Evolutionary conservation across 352 stramenopile species (phyloP).

Genomic region (Globisporangium apiculatum): DNA sequence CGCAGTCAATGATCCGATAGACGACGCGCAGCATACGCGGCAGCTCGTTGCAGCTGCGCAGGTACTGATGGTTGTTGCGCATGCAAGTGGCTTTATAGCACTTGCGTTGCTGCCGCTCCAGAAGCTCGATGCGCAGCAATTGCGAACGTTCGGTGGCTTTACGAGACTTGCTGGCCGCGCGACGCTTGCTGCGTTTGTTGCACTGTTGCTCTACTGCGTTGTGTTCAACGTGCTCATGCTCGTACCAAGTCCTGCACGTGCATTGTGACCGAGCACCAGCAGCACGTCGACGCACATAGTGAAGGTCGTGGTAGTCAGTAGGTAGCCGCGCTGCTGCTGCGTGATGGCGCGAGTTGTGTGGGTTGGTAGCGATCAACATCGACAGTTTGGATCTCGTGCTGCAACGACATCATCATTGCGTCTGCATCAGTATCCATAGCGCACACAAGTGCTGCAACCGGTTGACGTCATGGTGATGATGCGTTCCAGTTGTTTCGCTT

Average conservation of each 20-base stretch:
- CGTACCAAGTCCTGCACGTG: constrained; percentile 12
- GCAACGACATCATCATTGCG: too few species aligned
- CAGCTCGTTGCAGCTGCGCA: constrained; percentile 8
- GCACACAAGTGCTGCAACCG: too few species aligned
- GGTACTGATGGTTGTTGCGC: constrained; percentile 7
- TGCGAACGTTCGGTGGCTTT: constrained; percentile 38
- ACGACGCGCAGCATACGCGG: constrained; percentile 5
- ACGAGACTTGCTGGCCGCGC: constrained; percentile 28
- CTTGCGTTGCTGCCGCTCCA: constrained; percentile 24
- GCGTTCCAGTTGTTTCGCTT: too few species aligned
- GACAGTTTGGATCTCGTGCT: too few species aligned
- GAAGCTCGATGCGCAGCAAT: constrained; percentile 40
- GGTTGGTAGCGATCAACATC: too few species aligned
- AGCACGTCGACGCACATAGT: too few species aligned
- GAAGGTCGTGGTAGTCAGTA: too few species aligned
- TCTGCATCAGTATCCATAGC: too few species aligned
- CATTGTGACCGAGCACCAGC: too few species aligned
- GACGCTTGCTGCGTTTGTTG: constrained; percentile 28
- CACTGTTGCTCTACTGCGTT: constrained; percentile 34
- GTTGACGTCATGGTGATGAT: too few species aligned
- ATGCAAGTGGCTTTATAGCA: constrained; percentile 8
- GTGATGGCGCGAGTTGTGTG: too few species aligned
- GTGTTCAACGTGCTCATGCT: constrained; percentile 44
- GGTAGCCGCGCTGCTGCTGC: too few species aligned
- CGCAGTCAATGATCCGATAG: constrained; percentile 4